phyloP scores from a whole-genome alignment of 352 stramenopile species.

The Phytophthora constricta region DNA sequence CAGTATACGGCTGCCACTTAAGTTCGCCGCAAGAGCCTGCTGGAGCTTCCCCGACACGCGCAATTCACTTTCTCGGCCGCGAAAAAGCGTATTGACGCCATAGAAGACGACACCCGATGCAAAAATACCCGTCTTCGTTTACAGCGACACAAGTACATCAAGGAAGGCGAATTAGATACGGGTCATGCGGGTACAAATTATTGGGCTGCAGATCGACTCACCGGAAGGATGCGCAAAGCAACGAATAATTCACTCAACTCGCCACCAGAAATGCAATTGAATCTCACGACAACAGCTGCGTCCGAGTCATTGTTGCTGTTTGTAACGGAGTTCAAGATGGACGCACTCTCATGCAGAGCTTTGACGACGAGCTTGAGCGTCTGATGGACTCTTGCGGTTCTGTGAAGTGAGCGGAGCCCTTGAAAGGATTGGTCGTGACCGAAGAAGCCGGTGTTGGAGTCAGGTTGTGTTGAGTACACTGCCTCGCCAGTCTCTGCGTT shows the following conservation, averaged over 20 bases:
- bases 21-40: constrained; percentile 33
- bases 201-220: constrained; percentile 22
- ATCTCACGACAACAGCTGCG: constrained; percentile 21
- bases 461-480: constrained; percentile 29
- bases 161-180: no score
- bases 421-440: constrained; percentile 11
- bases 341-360: constrained; percentile 39
- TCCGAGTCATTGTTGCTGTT: constrained; percentile 18
- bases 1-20: constrained; percentile 31
- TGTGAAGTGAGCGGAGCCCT: constrained; percentile 20
- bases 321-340: constrained; percentile 25
- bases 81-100: constrained; percentile 26
- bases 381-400: constrained; percentile 27
- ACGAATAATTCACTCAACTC: constrained; percentile 32
- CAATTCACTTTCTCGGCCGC: constrained; percentile 25
- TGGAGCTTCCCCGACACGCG: constrained; percentile 31
- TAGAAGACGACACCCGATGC: constrained; percentile 29
- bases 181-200: neutral
- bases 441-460: constrained; percentile 9
- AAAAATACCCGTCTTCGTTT: constrained; percentile 10
- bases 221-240: constrained; percentile 46
- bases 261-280: constrained; percentile 11
- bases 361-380: constrained; percentile 30
- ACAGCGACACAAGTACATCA: no score
- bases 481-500: constrained; percentile 40